Evolutionary conservation across 768 basidiomycete species (phyloP), one percentile per base, ranked within the genome.

Genomic region (Trametes elegans): DNA sequence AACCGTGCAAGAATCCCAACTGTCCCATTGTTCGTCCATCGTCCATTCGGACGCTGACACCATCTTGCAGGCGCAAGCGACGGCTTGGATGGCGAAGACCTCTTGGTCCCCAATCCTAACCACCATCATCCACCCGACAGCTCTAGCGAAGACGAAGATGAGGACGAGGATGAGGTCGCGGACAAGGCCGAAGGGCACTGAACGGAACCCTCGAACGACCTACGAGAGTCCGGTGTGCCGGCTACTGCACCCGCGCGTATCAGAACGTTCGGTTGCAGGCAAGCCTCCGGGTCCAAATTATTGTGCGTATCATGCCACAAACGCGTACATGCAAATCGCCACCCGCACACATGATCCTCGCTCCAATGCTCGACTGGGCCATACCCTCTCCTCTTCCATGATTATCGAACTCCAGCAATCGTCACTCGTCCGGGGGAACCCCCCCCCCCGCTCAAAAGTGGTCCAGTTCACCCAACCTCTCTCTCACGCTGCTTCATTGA

Each of bases 101-200:
- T 90, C 19, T 73, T 89, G 10, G 73, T 87, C 3, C 76, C 77
- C 3, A 90, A 90, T 66, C 87, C 87, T 1, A 90, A 90, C 62
- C 87, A 84, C 58, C 47, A 54, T 9, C 39, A 54, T 45, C 43
- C 29, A 8, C 53, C 48, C 13, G 54, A 60, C 16, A 59, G 53
- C 52, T 54, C 52, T 4, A 46, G 48, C 24, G 57, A 54, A 23
- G 52, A 59, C 11, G 57, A 50, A 13, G 52, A 46, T 34, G 53
- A 35, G 34, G 47, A 44, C 18, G 43, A 36, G 1, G 46, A 23
- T 7, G 45, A 27, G n/a, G n/a, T n/a, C 26, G 28, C 52, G 27
- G 41, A 28, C 31, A 31, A 26, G 32, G n/a, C 21, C 29, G 28
- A 24, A 14, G 13, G 18, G 18, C 27, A 50, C 2, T 42, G 45